Base-by-base conservation (phyloP, 2,329 filamentous ascomycete species). In the Diplodia corticola region DNA sequence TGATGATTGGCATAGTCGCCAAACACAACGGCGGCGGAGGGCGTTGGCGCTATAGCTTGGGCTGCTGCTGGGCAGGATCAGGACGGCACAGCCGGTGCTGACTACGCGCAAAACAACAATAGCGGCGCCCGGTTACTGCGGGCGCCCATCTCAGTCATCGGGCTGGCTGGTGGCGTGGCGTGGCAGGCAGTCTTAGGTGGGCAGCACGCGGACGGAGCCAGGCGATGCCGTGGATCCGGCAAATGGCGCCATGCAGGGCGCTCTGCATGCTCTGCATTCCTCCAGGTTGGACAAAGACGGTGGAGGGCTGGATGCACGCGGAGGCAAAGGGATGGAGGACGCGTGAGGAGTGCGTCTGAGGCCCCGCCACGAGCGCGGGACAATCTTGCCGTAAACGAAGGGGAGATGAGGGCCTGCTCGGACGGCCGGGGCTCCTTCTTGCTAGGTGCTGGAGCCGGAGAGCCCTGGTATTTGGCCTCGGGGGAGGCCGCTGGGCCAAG, bases 381-480 rank as follows among this genome's bases (percentile, higher is more conserved):
- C 40, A 60, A 60, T 60, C 55, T 60, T 60, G 55, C 55, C 55
- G 37, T 60, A 61, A 61, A 49, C 40, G 57, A 61, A 60, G 57
- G 57, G 57, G 44, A 61, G 44, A 49, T 61, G 57, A 61, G 63
- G 35, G 50, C 44, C 44, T 48, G 63, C 40, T 48, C 60, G 50
- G 51, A 26, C 22, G 4, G 22, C 40, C 35, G 61, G 49, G 49
- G 22, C 26, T 35, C 51, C 51, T 54, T 20, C 51, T 54, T 54
- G 28, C 22, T 22, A 13, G 26, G 61, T 28, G 49, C 26, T 54
- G 33, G 24, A 20, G 61, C 40, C 50, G 63, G 37, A 55, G 63
- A 26, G 50, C 63, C 63, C 63, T 48, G 50, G 30, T 55, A 64
- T 46, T 46, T 54, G 49, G 51, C 63, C 37, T 35, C 63, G 50